Base-by-base conservation (phyloP, 495 filamentous ascomycete species). In the Ramalina intermedia region DNA sequence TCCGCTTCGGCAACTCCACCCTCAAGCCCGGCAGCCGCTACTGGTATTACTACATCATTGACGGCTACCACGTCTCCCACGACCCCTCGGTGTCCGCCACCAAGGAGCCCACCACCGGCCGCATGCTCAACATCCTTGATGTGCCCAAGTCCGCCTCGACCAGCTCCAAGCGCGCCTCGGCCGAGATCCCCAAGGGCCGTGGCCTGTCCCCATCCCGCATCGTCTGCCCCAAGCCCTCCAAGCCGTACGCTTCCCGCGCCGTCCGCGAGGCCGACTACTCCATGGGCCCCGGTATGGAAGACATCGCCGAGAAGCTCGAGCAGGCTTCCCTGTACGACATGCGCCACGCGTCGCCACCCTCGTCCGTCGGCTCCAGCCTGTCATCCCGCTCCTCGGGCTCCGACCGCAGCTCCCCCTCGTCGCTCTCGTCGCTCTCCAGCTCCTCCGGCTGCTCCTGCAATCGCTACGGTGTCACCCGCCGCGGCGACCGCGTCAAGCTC, bases 1-100 rank as follows among this genome's bases (percentile, higher is more conserved):
- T 98, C 75, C 80, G 85, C 68, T 94, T 98, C 72, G 87, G 90
- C 70, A 81, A 80, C 63, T 68, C 78, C 41, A 83, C 85, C 50
- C 75, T 95, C 47, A 78, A 88, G 71, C 72, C 84, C 48, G 86
- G 89, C 50, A 75, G 81, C 60, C 81, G 91, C 57, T 96, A 96
- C 81, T 98, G 93, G 91, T 98, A 96, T 79, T 98, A 98, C 77
- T 98, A 95, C 74, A 95, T 98, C 83, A 93, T 96, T 69, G 91
- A 98, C 62, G 91, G 91, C 51, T 96, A 96, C 79, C 89, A 96
- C 67, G 84, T 95, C 65, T 90, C 91, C 42, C 90, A 96, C 74
- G 91, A 98, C 69, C 91, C 93, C 44, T 86, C 85, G 60, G 78
- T 85, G 62, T 76, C 83, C 49, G 86, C 81, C 63, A 94, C 87